Conservation (phyloP, 495 filamentous ascomycete genomes). For the Hypoxylon subgilvum region DNA sequence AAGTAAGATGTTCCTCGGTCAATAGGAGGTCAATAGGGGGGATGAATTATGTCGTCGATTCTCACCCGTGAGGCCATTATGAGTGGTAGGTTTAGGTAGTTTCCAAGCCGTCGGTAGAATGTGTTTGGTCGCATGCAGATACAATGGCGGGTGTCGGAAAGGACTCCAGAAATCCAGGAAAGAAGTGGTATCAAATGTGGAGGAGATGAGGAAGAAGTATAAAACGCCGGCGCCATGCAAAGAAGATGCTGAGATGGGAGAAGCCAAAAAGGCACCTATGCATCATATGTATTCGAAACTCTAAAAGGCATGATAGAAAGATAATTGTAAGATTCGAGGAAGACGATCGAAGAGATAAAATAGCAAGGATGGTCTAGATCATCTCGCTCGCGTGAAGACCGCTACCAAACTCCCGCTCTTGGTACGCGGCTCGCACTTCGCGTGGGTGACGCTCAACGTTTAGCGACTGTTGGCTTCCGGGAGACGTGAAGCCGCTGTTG, state of each 20-base stretch:
- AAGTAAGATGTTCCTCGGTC: slow-evolving; percentile 13
- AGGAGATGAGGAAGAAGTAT: background rate
- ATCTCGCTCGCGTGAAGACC: slow-evolving; percentile 55
- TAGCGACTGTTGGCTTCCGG: slow-evolving; percentile 6
- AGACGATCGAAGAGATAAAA: background rate
- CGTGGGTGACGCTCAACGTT: slow-evolving; percentile 47
- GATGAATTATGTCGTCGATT: slow-evolving; percentile 16
- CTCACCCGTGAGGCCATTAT: slow-evolving; percentile 23
- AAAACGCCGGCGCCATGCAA: slow-evolving; percentile 44
- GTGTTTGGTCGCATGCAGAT: slow-evolving; percentile 7
- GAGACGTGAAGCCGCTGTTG: slow-evolving; percentile 16
- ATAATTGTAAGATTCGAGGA: background rate
- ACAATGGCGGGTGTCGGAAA: slow-evolving; percentile 27
- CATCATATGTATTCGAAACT: slow-evolving; percentile 26
- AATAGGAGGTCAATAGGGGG: background rate
- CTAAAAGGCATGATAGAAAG: slow-evolving; percentile 1
- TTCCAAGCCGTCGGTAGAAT: background rate
- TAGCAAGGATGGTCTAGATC: slow-evolving; percentile 50
- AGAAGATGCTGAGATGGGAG: slow-evolving; percentile 21
- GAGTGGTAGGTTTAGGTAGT: background rate
- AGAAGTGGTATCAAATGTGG: slow-evolving; percentile 37
- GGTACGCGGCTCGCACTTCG: slow-evolving; percentile 48
- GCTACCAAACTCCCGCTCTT: slow-evolving; percentile 48
- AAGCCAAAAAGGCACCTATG: slow-evolving; percentile 26
- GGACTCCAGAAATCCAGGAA: background rate